Percentiles rank a stretch among this genome's conserved stretches.
These are phyloP conservation scores for Linnemannia schmuckeri DNA, from an alignment of 192 early-diverging fungal genomes.

Conservation along the genomic window DNA sequence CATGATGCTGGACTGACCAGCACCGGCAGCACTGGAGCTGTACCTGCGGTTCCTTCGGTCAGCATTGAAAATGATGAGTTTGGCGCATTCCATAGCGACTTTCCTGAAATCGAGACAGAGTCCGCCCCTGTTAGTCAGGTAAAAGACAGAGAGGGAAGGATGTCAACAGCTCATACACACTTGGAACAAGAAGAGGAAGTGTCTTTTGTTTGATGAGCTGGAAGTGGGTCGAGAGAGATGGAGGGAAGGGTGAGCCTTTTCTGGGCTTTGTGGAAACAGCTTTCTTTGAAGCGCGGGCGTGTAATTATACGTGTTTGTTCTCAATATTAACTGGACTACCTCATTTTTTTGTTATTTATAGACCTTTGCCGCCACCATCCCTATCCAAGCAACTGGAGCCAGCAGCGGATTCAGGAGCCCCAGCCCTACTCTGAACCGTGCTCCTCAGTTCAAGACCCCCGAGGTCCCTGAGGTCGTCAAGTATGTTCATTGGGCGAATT, in stretches of 20 bases:
- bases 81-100: slow-evolving; percentile 48
- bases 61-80: slow-evolving; percentile 48
- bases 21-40: slow-evolving; percentile 16
- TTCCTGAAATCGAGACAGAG: slow-evolving; percentile 47
- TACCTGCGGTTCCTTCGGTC: slow-evolving; percentile 13
- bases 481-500: slow-evolving; percentile 9
- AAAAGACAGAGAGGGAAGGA: background rate
- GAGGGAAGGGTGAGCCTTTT: background rate
- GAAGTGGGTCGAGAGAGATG: background rate
- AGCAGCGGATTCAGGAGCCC: slow-evolving; percentile 42
- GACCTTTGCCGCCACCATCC: slow-evolving; percentile 52
- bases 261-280: background rate
- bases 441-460: slow-evolving; percentile 38
- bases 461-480: slow-evolving; percentile 50
- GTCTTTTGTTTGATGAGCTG: background rate
- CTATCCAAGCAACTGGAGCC: slow-evolving; percentile 44
- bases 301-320: no score
- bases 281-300: no score
- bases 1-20: slow-evolving; percentile 32
- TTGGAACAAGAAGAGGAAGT: background rate
- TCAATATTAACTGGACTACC: no score
- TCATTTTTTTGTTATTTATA: slow-evolving; percentile 14
- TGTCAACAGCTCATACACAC: background rate
- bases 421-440: slow-evolving; percentile 20
- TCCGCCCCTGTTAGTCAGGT: slow-evolving; percentile 38